Percentiles rank a stretch among this genome's conserved stretches.
These are phyloP conservation scores for Coffea eugenioides DNA, from an alignment of 257 asterid genomes.

Conservation along the genomic window DNA sequence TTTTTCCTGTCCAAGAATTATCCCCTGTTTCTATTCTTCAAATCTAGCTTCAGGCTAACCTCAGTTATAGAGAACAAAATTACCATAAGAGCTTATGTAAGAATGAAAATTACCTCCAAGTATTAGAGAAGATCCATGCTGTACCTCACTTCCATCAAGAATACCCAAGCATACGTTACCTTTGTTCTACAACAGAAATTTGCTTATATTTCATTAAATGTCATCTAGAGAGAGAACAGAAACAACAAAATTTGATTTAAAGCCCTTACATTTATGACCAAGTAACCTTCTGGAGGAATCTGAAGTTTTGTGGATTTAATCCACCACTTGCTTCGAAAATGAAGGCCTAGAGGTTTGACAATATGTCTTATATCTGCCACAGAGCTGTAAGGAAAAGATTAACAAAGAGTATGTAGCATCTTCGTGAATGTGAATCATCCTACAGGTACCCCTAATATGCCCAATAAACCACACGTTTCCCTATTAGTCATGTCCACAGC, in stretches of 20 bases:
- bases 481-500: not conserved
- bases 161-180: constrained; percentile 78
- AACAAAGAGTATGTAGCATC: not conserved
- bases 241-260: not conserved
- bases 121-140: constrained; percentile 54
- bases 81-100: not conserved
- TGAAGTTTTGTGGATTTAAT: constrained; percentile 48
- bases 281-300: constrained; percentile 73
- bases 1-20: not conserved
- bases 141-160: constrained; percentile 58
- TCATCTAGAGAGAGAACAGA: not conserved
- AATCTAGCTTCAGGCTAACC: not conserved
- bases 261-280: constrained; percentile 50
- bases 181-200: constrained; percentile 39
- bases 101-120: constrained; percentile 59
- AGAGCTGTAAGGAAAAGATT: constrained; percentile 31
- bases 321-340: constrained; percentile 77
- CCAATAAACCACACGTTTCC: not conserved
- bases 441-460: not conserved
- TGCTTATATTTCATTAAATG: not conserved
- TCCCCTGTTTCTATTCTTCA: not conserved
- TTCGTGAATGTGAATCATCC: not conserved
- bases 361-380: constrained; percentile 40
- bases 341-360: constrained; percentile 62
- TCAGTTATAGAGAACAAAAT: not conserved